Evolutionary conservation across 805 yeast genomes (phyloP).

Genomic region (Zygotorulaspora florentina): DNA sequence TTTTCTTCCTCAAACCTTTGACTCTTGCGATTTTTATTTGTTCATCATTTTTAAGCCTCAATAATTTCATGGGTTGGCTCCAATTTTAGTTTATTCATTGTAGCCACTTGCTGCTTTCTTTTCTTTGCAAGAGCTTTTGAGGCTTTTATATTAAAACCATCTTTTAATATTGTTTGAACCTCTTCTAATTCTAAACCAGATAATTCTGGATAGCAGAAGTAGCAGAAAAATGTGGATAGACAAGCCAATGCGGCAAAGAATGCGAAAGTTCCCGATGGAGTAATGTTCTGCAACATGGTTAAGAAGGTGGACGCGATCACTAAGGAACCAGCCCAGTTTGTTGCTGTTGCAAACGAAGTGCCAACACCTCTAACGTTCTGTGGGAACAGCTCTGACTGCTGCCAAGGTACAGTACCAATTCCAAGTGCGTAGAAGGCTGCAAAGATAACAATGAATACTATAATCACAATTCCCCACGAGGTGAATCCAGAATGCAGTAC

Average conservation of each 20-base stretch:
- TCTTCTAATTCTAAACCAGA: slow-evolving; percentile 89
- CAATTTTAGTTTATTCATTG: slow-evolving; percentile 7
- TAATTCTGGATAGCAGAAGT: slow-evolving; percentile 87
- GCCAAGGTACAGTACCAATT: slow-evolving; percentile 98
- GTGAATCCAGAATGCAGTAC: slow-evolving; percentile 46
- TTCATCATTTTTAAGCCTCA: slow-evolving; percentile 7
- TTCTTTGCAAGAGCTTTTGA: slow-evolving; percentile 53
- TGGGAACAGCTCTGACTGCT: slow-evolving; percentile 91
- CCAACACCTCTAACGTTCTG: slow-evolving; percentile 92
- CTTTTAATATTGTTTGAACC: slow-evolving; percentile 72
- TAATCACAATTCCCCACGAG: slow-evolving; percentile 86
- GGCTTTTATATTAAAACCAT: slow-evolving; percentile 80
- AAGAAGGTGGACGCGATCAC: slow-evolving; percentile 87
- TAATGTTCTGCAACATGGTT: slow-evolving; percentile 88
- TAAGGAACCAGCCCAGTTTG: slow-evolving; percentile 93
- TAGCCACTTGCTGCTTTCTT: slow-evolving; percentile 31
- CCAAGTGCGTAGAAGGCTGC: slow-evolving; percentile 93
- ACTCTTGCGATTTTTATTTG: no score
- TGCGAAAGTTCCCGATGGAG: slow-evolving; percentile 93
- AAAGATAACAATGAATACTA: slow-evolving; percentile 77
- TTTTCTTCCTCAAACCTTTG: no score
- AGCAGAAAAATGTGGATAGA: slow-evolving; percentile 67
- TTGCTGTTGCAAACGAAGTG: slow-evolving; percentile 83
- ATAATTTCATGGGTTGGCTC: slow-evolving; percentile 13
- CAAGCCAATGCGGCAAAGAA: slow-evolving; percentile 81